Percentiles rank a stretch among this genome's conserved stretches.
Conservation (phyloP, 2,329 filamentous ascomycete species). For the Didymella pinodella region DNA sequence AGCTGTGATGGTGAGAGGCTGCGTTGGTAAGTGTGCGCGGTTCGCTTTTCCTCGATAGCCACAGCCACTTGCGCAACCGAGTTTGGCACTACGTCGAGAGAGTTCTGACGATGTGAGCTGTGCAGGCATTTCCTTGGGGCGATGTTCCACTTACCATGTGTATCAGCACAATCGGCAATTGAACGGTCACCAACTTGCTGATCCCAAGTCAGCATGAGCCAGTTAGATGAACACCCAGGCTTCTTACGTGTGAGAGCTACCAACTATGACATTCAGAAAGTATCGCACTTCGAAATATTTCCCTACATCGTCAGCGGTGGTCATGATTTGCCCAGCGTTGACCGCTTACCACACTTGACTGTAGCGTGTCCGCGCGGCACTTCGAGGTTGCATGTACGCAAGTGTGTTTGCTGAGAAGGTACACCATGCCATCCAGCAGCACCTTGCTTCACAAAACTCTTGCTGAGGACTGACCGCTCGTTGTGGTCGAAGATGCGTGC, state of each 20-base stretch:
- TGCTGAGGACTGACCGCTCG: slow-evolving; percentile 58
- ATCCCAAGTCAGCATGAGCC: slow-evolving; percentile 24
- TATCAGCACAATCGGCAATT: slow-evolving; percentile 64
- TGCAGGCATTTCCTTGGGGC: background rate
- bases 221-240: background rate
- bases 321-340: background rate
- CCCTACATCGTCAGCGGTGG: slow-evolving; percentile 42
- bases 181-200: slow-evolving; percentile 61
- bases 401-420: slow-evolving; percentile 55
- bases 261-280: slow-evolving; percentile 61
- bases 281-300: slow-evolving; percentile 66
- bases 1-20: slow-evolving; percentile 39
- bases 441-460: slow-evolving; percentile 54
- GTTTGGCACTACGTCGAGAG: slow-evolving; percentile 64
- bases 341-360: slow-evolving; percentile 56
- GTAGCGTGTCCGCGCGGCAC: slow-evolving; percentile 61
- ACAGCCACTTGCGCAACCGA: slow-evolving; percentile 63
- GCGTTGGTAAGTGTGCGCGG: slow-evolving; percentile 32
- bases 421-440: slow-evolving; percentile 59
- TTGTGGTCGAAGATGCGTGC: slow-evolving; percentile 62
- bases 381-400: slow-evolving; percentile 59
- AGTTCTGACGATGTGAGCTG: slow-evolving; percentile 52
- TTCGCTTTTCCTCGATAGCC: slow-evolving; percentile 62
- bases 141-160: slow-evolving; percentile 55
- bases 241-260: slow-evolving; percentile 54